These are phyloP conservation scores for Fusarium sp. DNA, from an alignment of 2,329 filamentous ascomycete species.

Conservation along the genomic window DNA sequence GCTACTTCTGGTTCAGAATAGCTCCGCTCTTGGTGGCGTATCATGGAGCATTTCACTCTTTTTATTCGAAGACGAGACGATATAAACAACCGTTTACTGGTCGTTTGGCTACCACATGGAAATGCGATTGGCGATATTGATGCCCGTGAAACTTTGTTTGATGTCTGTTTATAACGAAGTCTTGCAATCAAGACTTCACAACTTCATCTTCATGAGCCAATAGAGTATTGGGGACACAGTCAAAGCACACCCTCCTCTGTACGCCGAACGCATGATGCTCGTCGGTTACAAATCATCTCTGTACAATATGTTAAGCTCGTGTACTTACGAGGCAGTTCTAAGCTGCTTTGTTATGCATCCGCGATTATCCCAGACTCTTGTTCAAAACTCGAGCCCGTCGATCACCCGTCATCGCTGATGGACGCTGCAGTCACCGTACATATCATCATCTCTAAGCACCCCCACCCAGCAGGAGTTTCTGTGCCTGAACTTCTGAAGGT, in stretches of 20 bases:
- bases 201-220: background rate
- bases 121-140: background rate
- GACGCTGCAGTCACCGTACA: background rate
- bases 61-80: background rate
- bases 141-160: background rate
- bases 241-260: background rate
- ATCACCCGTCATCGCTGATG: background rate
- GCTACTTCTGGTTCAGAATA: background rate
- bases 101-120: background rate
- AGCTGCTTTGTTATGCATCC: background rate
- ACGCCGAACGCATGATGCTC: background rate
- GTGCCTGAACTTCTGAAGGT: slow-evolving; percentile 19
- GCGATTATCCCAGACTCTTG: background rate
- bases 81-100: background rate
- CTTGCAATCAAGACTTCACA: background rate
- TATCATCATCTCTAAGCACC: background rate
- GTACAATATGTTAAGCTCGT: background rate
- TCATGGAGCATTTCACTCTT: background rate
- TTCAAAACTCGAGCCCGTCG: background rate
- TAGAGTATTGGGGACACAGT: background rate
- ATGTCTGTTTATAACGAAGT: background rate
- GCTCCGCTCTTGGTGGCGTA: background rate
- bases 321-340: no score
- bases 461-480: background rate
- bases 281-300: background rate